Evolutionary conservation across 2,329 filamentous ascomycete species (phyloP).

Genomic region (Aspergillus melleus): DNA sequence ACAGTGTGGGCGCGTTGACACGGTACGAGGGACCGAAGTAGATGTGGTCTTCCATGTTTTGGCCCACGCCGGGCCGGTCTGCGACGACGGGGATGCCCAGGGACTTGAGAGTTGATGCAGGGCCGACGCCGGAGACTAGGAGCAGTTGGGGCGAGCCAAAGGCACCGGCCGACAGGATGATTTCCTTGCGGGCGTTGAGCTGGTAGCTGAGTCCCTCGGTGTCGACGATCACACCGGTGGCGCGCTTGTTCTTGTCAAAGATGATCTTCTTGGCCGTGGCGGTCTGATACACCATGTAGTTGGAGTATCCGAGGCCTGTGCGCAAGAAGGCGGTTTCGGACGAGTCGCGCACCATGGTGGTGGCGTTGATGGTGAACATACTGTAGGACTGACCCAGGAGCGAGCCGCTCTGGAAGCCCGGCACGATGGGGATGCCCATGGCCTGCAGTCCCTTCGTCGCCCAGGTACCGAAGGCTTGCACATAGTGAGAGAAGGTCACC

Average conservation of each 20-base stretch:
- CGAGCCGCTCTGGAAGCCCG: constrained; percentile 45
- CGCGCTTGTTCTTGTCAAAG: constrained; percentile 37
- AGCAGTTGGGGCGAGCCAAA: constrained; percentile 50
- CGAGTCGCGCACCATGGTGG: constrained; percentile 34
- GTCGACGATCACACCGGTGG: constrained; percentile 32
- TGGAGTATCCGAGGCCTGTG: constrained; percentile 12
- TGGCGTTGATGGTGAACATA: constrained; percentile 32
- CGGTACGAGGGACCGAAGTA: constrained; percentile 31
- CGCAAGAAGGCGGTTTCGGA: constrained; percentile 18
- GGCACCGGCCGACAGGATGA: constrained; percentile 52
- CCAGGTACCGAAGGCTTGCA: constrained; percentile 42
- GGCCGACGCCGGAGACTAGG: constrained; percentile 54
- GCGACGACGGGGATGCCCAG: constrained; percentile 29
- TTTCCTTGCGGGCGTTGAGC: constrained; percentile 52
- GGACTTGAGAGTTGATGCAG: constrained; percentile 26
- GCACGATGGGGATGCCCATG: constrained; percentile 39
- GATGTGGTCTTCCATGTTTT: constrained; percentile 39
- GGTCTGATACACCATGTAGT: constrained; percentile 41
- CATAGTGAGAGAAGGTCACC: constrained; percentile 45
- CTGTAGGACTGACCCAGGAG: constrained; percentile 42
- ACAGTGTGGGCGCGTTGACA: constrained; percentile 25
- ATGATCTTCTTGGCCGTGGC: constrained; percentile 49
- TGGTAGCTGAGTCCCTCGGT: constrained; percentile 20
- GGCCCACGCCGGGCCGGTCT: constrained; percentile 35
- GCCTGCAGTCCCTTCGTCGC: constrained; percentile 39